Base-by-base conservation (phyloP, 78 protist genomes). In the Chrysochromulina tobinii region DNA sequence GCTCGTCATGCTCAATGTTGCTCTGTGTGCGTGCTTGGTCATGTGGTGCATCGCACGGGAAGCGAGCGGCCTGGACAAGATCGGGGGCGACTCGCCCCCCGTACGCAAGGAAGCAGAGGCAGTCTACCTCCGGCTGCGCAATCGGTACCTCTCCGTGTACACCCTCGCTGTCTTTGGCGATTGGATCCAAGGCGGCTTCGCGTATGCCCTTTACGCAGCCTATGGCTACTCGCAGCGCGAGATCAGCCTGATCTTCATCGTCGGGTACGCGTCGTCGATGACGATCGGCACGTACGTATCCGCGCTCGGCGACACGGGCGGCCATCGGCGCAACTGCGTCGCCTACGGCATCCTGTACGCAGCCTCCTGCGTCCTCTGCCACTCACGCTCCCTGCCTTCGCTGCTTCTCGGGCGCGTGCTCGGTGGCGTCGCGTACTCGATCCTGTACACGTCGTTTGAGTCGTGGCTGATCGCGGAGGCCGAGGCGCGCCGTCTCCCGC, bases 111-210 rank as follows among this genome's bases (percentile, higher is more conserved):
- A 12, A 7, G 64, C 8, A 12, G 64, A 59, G 64, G 64, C 64
- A 12, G 14, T 7, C 64, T 66, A 66, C 72, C 27, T 7, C 72
- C 0, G 57, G 57, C 83, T 75, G 58, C 83, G 83, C 83, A 75
- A 75, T 57, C 58, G 87, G 66, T 94, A 92, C 61, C 91, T 94
- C 15, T 0, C n/a, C 57, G 88, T 61, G 11, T 94, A 89, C 87
- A 11, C 67, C 53, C 59, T 91, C 55, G 55, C 20, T 11, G 81
- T 54, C 94, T 94, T 92, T 48, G 94, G 96, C 50, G 98, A 97
- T 81, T 97, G 98, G 98, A 83, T 97, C 59, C 97, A 97, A n/a
- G 99, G 99, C 1, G 97, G 98, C 1, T 97, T 97, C 87, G 96
- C 97, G 55, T 98, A 98, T 88, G 94, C 90, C 8, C 94, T 98